Evolutionary conservation across 768 basidiomycete species (phyloP).

Genomic region (Hebeloma cylindrosporum): DNA sequence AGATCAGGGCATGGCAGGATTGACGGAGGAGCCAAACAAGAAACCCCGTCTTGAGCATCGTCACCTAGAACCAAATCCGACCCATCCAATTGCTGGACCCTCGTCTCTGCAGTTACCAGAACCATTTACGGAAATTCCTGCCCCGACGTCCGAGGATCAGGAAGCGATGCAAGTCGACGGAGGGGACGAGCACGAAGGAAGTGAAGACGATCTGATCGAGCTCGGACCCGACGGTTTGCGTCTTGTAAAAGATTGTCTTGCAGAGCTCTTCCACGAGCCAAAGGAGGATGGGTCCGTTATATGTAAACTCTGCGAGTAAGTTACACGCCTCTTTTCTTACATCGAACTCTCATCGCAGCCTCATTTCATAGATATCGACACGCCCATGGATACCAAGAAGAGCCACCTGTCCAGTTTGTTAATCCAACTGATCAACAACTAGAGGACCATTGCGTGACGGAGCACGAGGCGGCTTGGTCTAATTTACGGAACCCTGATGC

Average conservation of each 20-base stretch:
- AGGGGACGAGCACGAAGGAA: constrained; percentile 31
- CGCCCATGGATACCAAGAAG: constrained; percentile 24
- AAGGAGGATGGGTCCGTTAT: constrained; percentile 30
- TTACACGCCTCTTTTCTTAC: constrained; percentile 12
- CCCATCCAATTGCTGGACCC: too few relatives aligned
- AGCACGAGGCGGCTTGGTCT: constrained; percentile 54
- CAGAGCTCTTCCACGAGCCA: constrained; percentile 41
- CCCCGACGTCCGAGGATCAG: not conserved
- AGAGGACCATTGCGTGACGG: constrained; percentile 46
- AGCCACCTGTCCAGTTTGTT: constrained; percentile 36
- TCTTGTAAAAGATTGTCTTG: constrained; percentile 40
- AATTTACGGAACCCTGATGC: constrained; percentile 28
- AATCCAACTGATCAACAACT: constrained; percentile 41
- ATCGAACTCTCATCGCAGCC: not conserved
- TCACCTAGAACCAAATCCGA: too few relatives aligned
- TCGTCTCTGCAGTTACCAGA: too few relatives aligned
- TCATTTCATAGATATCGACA: constrained; percentile 35
- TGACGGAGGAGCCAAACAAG: too few relatives aligned
- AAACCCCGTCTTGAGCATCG: too few relatives aligned
- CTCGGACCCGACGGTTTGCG: constrained; percentile 44
- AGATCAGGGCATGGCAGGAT: too few relatives aligned
- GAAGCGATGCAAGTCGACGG: constrained; percentile 13
- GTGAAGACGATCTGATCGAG: constrained; percentile 35
- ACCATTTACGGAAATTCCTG: not conserved
- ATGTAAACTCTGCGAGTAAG: constrained; percentile 57